phyloP scores from a whole-genome alignment of 1,284 basidiomycete genomes.

The Papiliotrema terrestris region DNA sequence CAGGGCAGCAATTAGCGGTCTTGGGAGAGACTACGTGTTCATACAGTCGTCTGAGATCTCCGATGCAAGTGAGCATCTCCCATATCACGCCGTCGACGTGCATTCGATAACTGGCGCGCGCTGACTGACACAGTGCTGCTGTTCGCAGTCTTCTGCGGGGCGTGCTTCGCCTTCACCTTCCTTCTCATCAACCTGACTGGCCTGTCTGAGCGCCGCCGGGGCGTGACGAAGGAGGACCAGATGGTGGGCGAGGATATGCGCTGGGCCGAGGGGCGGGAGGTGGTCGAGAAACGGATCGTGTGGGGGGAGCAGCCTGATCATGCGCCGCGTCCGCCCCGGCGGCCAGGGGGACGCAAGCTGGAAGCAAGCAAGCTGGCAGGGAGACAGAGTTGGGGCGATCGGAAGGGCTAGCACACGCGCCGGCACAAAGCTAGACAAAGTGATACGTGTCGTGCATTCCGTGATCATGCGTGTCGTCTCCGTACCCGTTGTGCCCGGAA shows the following conservation, averaged over 20 bases:
- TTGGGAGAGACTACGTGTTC: conserved; percentile 25
- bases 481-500: no score
- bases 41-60: conserved; percentile 16
- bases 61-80: conserved; percentile 27
- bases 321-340: background rate
- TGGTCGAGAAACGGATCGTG: conserved; percentile 18
- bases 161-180: conserved; percentile 12
- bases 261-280: conserved; percentile 28
- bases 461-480: background rate
- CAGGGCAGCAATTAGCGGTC: background rate
- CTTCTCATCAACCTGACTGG: conserved; percentile 10
- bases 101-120: no score
- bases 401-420: background rate
- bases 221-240: conserved; percentile 12
- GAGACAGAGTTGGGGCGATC: background rate
- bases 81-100: no score
- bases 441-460: background rate
- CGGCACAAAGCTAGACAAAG: background rate
- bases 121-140: conserved; percentile 17
- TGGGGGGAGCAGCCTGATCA: conserved; percentile 2
- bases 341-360: background rate
- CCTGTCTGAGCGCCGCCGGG: conserved; percentile 1
- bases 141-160: conserved; percentile 15
- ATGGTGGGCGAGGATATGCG: conserved; percentile 27
- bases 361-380: background rate